A percentile compares a stretch with the other conserved stretches of the same genome.
These are phyloP conservation scores for Lobulomyces angularis DNA, from an alignment of 192 early-diverging fungal genomes.

Conservation along the genomic window DNA sequence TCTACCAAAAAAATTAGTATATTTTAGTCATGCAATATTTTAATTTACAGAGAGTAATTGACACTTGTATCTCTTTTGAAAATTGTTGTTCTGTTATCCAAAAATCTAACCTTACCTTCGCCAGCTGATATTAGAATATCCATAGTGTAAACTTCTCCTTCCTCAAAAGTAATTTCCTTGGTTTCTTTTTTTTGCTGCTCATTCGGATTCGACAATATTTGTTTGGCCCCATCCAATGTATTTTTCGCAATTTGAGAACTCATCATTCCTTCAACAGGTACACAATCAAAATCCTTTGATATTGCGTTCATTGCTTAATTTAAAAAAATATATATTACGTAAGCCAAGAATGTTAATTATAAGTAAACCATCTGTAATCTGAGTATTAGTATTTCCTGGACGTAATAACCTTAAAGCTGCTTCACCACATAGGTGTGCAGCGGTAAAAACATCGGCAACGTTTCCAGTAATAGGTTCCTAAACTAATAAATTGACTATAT, in stretches of 20 bases:
- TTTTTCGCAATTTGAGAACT: slow-evolving; percentile 77
- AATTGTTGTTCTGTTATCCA: slow-evolving; percentile 69
- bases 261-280: slow-evolving; percentile 85
- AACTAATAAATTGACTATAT: slow-evolving; percentile 10
- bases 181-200: slow-evolving; percentile 61
- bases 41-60: slow-evolving; percentile 68
- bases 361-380: slow-evolving; percentile 68
- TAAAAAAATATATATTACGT: too few relatives aligned
- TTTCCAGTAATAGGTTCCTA: slow-evolving; percentile 57
- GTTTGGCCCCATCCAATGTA: slow-evolving; percentile 81
- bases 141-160: slow-evolving; percentile 86
- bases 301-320: too few relatives aligned
- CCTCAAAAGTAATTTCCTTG: slow-evolving; percentile 50
- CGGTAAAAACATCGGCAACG: slow-evolving; percentile 76
- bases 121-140: slow-evolving; percentile 82
- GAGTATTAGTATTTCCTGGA: slow-evolving; percentile 60
- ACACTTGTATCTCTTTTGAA: slow-evolving; percentile 72
- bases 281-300: slow-evolving; percentile 70
- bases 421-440: slow-evolving; percentile 74
- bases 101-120: slow-evolving; percentile 68
- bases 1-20: too few relatives aligned
- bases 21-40: too few relatives aligned
- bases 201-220: slow-evolving; percentile 83
- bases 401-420: slow-evolving; percentile 75
- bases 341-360: too few relatives aligned